Base-by-base conservation (phyloP, 1,139 yeast species). In the Lodderomyces metapsilosis region DNA sequence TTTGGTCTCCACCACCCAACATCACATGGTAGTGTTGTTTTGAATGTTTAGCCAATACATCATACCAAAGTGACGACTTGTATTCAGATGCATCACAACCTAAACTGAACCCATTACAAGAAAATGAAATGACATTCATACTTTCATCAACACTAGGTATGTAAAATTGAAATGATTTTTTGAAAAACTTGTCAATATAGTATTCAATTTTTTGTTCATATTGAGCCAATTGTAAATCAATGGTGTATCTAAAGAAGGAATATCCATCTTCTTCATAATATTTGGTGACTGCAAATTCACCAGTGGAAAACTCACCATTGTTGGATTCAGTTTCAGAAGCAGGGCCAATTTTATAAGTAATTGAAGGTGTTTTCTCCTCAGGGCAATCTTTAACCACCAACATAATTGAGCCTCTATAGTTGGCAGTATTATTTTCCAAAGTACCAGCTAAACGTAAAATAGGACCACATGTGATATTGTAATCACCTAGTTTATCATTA, bases 1-100 rank as follows among this genome's bases (percentile, higher is more conserved):
- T 76, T 64, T 92, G 98, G 61, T 92, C 98, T 25, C 98, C 98
- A 38, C 98, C 98, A 16, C 98, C 98, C 34, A 91, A 70, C 95
- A 91, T 89, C 5, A 88, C 97, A 58, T 92, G 97, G 64, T 87
- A 88, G 38, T 84, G 91, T 36, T 71, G 62, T 5, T 66, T 56
- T 10, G 48, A 15, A 57, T 89, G 96, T 50, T 80, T 80, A 22
- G 76, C 68, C 54, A 91, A 57, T 3, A 91, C 95, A 57, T 92
- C 96, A 39, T 68, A 74, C 98, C 98, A 92, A 51, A 91, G 66
- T 4, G 88, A 82, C 11, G 91, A 87, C 46, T 80, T 77, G 63
- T 81, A 91, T 12, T 66, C 65, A 2, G 66, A 57, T 1, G 96
- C 82, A 45, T 82, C 87, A 2, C 87, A 84, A 3, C 76, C 78